Percentiles rank a stretch among this genome's conserved stretches.
Evolutionary conservation across 129 eudicot species (phyloP).

Genomic region (Sambucus nigra): DNA sequence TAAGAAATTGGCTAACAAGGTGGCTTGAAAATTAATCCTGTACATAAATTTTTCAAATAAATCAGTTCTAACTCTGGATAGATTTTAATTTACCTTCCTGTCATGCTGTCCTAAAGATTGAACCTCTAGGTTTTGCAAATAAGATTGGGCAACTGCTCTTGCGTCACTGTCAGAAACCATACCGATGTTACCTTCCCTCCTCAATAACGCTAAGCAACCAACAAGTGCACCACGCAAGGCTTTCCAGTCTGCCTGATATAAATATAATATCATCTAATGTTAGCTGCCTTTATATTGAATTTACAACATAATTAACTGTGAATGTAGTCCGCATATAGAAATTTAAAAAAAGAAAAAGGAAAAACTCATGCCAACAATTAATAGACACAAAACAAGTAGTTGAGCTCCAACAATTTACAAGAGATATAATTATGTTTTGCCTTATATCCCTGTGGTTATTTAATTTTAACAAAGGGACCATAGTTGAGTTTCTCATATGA

Average conservation of each 20-base stretch:
- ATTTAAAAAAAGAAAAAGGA: too few species aligned
- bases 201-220: constrained; percentile 79
- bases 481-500: too few species aligned
- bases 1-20: neutral
- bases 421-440: too few species aligned
- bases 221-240: constrained; percentile 92
- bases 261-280: constrained; percentile 25
- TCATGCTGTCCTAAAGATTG: constrained; percentile 89
- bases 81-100: constrained; percentile 53
- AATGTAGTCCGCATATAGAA: neutral
- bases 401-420: too few species aligned
- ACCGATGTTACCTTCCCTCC: constrained; percentile 64
- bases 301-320: neutral
- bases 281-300: constrained; percentile 13
- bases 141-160: constrained; percentile 50
- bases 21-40: too few species aligned
- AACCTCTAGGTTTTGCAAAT: constrained; percentile 64
- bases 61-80: neutral
- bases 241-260: constrained; percentile 88
- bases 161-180: constrained; percentile 45
- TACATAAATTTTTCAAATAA: neutral
- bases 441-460: too few species aligned
- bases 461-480: too few species aligned
- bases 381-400: too few species aligned
- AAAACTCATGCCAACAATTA: too few species aligned